These are phyloP conservation scores for Neonectria magnoliae DNA, from an alignment of 2,329 filamentous ascomycete genomes.

Conservation along the genomic window DNA sequence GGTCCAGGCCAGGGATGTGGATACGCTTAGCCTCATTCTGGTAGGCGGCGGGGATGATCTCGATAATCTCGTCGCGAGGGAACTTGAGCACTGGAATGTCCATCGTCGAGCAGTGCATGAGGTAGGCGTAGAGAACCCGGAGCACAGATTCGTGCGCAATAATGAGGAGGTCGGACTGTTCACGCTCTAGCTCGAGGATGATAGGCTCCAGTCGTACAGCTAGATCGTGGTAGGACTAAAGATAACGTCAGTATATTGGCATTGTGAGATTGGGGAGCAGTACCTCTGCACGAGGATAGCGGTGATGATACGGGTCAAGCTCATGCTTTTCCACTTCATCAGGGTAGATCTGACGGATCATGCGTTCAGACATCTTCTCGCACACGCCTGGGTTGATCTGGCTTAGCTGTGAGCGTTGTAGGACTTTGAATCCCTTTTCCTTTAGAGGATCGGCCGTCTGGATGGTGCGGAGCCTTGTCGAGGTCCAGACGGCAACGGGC, in stretches of 20 bases:
- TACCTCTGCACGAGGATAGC: conserved; percentile 93
- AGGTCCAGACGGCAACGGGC: conserved; percentile 92
- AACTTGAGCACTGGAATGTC: conserved; percentile 95
- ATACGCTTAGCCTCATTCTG: conserved; percentile 96
- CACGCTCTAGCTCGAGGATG: conserved; percentile 94
- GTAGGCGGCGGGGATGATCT: conserved; percentile 97
- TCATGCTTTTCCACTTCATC: conserved; percentile 95
- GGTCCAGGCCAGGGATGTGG: conserved; percentile 76
- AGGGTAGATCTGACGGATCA: conserved; percentile 83
- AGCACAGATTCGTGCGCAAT: conserved; percentile 99
- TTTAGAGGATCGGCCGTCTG: conserved; percentile 89
- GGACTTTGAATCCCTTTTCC: conserved; percentile 82
- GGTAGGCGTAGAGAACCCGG: conserved; percentile 93
- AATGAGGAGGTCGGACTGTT: conserved; percentile 97
- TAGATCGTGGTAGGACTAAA: conserved; percentile 94
- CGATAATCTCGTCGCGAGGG: conserved; percentile 96
- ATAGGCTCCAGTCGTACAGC: conserved; percentile 98
- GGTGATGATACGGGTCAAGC: conserved; percentile 93
- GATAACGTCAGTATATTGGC: conserved; percentile 13
- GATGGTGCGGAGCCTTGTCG: conserved; percentile 87
- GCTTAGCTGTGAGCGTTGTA: conserved; percentile 95
- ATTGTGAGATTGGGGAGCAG: neutral
- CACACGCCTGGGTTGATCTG: conserved; percentile 97
- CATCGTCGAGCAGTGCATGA: conserved; percentile 97
- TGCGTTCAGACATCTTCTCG: conserved; percentile 88